Evolutionary conservation across 805 yeast genomes (phyloP).

Genomic region (Lipomyces anomalus): DNA sequence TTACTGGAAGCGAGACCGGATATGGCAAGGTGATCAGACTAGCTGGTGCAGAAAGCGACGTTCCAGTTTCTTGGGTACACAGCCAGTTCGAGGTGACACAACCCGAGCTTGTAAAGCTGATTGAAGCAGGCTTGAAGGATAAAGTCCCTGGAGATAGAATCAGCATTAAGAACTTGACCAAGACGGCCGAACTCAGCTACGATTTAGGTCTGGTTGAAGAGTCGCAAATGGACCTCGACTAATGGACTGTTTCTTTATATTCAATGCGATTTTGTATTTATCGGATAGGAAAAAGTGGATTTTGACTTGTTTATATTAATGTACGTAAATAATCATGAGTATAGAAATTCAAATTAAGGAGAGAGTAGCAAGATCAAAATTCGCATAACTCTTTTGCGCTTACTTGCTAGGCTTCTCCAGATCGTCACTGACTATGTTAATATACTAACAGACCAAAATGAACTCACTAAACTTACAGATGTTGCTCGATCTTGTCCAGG

Average conservation of each 20-base stretch:
- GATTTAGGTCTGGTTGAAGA: background rate
- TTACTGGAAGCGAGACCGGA: slow-evolving; percentile 37
- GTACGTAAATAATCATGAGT: too few relatives aligned
- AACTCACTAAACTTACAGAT: slow-evolving; percentile 27
- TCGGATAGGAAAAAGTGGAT: too few relatives aligned
- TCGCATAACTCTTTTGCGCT: too few relatives aligned
- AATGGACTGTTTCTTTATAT: too few relatives aligned
- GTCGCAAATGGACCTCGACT: background rate
- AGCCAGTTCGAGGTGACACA: slow-evolving; percentile 61
- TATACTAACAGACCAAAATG: too few relatives aligned
- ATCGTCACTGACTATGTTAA: too few relatives aligned
- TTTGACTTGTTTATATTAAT: too few relatives aligned
- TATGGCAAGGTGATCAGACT: slow-evolving; percentile 58
- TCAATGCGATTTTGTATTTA: too few relatives aligned
- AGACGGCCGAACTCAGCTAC: background rate
- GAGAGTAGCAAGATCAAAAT: too few relatives aligned
- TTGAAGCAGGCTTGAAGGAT: background rate
- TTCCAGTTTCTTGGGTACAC: slow-evolving; percentile 83
- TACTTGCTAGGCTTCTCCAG: too few relatives aligned
- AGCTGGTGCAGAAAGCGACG: slow-evolving; percentile 68
- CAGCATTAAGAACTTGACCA: background rate
- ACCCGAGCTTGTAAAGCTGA: slow-evolving; percentile 29
- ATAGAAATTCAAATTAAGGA: too few relatives aligned
- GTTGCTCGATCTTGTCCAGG: slow-evolving; percentile 24
- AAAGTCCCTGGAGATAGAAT: background rate